These are phyloP conservation scores for Aspergillus felis DNA, from an alignment of 2,329 filamentous ascomycete genomes.

Conservation along the genomic window DNA sequence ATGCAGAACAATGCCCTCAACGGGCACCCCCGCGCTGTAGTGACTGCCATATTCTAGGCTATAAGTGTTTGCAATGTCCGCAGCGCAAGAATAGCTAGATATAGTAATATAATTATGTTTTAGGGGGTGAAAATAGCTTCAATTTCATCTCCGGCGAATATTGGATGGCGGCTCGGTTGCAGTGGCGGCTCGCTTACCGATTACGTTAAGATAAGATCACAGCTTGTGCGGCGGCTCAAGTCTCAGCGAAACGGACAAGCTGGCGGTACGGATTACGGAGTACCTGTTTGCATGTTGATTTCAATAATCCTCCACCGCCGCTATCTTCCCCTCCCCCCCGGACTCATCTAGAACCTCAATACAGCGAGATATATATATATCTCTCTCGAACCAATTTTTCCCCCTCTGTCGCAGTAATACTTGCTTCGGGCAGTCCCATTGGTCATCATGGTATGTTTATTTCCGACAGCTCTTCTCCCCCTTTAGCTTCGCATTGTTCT, in stretches of 20 bases:
- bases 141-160: too few relatives aligned
- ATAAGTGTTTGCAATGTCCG: too few relatives aligned
- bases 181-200: too few relatives aligned
- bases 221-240: constrained; percentile 4
- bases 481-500: neutral
- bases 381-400: constrained; percentile 5
- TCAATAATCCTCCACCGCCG: constrained; percentile 4
- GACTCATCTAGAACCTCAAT: neutral
- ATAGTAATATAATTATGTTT: too few relatives aligned
- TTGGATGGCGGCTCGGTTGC: too few relatives aligned
- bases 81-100: too few relatives aligned
- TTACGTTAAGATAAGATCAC: constrained; percentile 30
- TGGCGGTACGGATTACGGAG: constrained; percentile 21
- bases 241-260: constrained; percentile 20
- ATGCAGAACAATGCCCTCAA: too few relatives aligned
- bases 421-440: neutral
- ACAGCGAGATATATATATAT: neutral
- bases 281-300: constrained; percentile 8
- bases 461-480: neutral
- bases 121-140: too few relatives aligned
- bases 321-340: neutral
- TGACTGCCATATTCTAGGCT: too few relatives aligned
- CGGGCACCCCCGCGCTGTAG: too few relatives aligned
- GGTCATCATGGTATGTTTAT: constrained; percentile 21
- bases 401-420: constrained; percentile 6